Percentiles rank a stretch among this genome's conserved stretches.
phyloP scores from a whole-genome alignment of 805 yeast species.

The Barnettozyma salicaria region DNA sequence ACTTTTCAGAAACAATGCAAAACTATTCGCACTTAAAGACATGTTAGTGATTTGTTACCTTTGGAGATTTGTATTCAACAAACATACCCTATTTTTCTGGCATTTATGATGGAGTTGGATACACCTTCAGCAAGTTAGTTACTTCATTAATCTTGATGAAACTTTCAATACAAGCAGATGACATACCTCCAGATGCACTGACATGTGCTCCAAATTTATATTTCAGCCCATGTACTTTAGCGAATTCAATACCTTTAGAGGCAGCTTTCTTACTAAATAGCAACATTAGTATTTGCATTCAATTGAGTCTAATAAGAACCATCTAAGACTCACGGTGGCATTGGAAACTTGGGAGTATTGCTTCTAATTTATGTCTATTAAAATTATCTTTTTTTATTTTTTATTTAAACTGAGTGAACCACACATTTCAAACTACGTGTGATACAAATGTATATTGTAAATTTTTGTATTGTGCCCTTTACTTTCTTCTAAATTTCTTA shows the following conservation, averaged over 20 bases:
- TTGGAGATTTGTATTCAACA: background rate
- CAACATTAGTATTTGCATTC: background rate
- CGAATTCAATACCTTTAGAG: constrained; percentile 26
- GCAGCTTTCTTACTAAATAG: constrained; percentile 17
- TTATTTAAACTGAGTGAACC: too few relatives aligned
- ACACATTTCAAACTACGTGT: too few relatives aligned
- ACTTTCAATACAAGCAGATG: background rate
- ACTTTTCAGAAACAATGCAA: constrained; percentile 85
- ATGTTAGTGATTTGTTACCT: background rate
- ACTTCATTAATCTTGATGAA: background rate
- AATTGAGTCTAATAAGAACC: background rate
- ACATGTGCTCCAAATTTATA: constrained; percentile 88
- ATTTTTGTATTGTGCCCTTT: too few relatives aligned
- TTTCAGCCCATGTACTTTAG: constrained; percentile 38
- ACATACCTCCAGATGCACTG: constrained; percentile 65
- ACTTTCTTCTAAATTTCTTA: constrained; percentile 19
- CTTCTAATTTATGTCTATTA: too few relatives aligned
- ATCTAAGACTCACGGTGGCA: constrained; percentile 1
- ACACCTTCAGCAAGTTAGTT: constrained; percentile 31
- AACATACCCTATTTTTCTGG: constrained; percentile 42
- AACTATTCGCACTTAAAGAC: constrained; percentile 54
- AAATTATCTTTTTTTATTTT: background rate
- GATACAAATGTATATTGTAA: too few relatives aligned
- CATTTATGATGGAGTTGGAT: constrained; percentile 59
- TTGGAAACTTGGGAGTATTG: too few relatives aligned